These are phyloP conservation scores for Dipteronia sinensis DNA, from an alignment of 345 rosid species.

Conservation along the genomic window DNA sequence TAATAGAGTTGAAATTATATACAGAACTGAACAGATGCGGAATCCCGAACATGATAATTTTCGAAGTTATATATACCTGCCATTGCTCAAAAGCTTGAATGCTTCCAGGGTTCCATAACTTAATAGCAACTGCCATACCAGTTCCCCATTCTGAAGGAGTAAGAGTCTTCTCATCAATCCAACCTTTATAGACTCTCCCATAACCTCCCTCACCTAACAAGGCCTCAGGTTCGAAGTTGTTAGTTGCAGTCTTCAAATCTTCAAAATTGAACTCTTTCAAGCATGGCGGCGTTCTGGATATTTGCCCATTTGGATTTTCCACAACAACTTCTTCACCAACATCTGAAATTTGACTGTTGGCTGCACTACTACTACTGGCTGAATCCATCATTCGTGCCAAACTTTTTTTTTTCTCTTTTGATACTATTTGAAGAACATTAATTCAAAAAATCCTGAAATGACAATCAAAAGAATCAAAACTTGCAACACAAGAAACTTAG, in stretches of 20 bases:
- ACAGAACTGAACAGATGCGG: too few relatives aligned
- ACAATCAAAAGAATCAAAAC: too few relatives aligned
- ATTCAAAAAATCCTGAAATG: too few relatives aligned
- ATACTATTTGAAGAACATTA: too few relatives aligned
- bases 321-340: constrained; percentile 21
- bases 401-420: too few relatives aligned
- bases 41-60: too few relatives aligned
- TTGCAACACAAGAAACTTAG: too few relatives aligned
- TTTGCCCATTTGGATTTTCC: constrained; percentile 12
- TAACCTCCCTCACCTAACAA: constrained; percentile 82
- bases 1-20: not conserved
- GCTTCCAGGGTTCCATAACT: constrained; percentile 68
- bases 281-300: constrained; percentile 14
- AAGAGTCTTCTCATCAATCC: constrained; percentile 63
- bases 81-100: constrained; percentile 73
- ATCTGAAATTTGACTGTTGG: constrained; percentile 7
- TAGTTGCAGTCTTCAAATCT: too few relatives aligned
- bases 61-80: constrained; percentile 42
- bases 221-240: constrained; percentile 56
- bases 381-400: too few relatives aligned
- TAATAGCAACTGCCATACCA: constrained; percentile 73
- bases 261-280: constrained; percentile 51
- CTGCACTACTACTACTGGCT: too few relatives aligned
- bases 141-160: constrained; percentile 61
- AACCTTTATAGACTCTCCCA: constrained; percentile 74